phyloP scores from a whole-genome alignment of 441 rosid species.

The Arabidopsis hybrid region DNA sequence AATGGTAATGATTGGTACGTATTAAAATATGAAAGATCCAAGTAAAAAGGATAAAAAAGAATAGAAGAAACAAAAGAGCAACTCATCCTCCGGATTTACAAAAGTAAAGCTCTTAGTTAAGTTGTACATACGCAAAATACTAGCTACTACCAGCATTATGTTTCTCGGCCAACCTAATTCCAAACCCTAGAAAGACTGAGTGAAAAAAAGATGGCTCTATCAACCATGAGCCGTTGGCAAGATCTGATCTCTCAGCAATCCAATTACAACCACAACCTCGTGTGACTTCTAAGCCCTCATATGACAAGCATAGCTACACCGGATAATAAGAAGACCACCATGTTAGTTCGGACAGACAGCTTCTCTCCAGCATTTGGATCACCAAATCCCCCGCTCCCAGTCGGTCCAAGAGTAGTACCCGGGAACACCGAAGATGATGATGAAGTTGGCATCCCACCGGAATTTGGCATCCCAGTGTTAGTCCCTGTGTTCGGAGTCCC shows the following conservation, averaged over 20 bases:
- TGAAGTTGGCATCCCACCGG: constrained; percentile 45
- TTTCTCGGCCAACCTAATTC: constrained; percentile 40
- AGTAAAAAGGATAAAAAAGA: constrained; percentile 13
- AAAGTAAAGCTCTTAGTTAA: constrained; percentile 29
- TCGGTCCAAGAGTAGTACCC: constrained; percentile 45
- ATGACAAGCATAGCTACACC: constrained; percentile 29
- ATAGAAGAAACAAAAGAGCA: constrained; percentile 34
- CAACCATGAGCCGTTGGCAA: constrained; percentile 35
- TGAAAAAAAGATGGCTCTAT: constrained; percentile 23
- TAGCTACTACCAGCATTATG: constrained; percentile 34
- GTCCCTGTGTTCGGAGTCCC: constrained; percentile 36
- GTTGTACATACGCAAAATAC: constrained; percentile 39
- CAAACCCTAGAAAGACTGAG: constrained; percentile 29
- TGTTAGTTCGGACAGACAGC: constrained; percentile 20
- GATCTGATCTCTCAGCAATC: constrained; percentile 8
- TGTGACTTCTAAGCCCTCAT: constrained; percentile 13
- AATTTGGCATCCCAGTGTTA: constrained; percentile 33
- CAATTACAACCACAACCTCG: background rate
- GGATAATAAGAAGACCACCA: background rate
- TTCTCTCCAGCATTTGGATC: constrained; percentile 41
- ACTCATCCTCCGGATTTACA: constrained; percentile 46
- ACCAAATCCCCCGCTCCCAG: constrained; percentile 21
- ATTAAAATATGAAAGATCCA: background rate
- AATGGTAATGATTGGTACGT: background rate
- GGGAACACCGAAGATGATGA: constrained; percentile 47